A percentile compares a stretch with the other conserved stretches of the same genome.
These are phyloP conservation scores for Salix viminalis DNA, from an alignment of 345 rosid species.

Conservation along the genomic window DNA sequence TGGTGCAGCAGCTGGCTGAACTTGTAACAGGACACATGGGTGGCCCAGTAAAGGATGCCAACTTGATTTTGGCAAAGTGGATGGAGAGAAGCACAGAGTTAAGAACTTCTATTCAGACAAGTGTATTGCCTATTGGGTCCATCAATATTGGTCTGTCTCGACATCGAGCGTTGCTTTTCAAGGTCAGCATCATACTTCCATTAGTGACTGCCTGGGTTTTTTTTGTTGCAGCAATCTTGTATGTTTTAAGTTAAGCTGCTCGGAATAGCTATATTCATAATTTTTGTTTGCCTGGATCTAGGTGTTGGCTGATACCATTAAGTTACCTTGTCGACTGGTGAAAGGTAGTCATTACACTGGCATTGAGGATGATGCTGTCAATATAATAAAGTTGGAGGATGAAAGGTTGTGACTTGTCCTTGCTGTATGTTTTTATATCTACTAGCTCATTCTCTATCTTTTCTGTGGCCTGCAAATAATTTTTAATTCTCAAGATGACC, in stretches of 20 bases:
- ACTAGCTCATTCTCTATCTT: not conserved
- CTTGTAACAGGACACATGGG: slow-evolving; percentile 97
- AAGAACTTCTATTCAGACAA: slow-evolving; percentile 69
- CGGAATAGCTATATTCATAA: slow-evolving; percentile 2
- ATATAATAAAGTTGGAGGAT: slow-evolving; percentile 78
- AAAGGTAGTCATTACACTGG: slow-evolving; percentile 99
- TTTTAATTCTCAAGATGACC: not conserved
- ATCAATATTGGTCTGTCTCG: slow-evolving; percentile 81
- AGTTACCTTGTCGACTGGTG: slow-evolving; percentile 85
- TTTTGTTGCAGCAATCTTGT: not conserved
- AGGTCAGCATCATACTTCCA: slow-evolving; percentile 47
- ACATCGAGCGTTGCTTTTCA: slow-evolving; percentile 97
- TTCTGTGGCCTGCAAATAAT: not conserved
- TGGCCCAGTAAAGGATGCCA: slow-evolving; percentile 92
- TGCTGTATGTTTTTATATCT: slow-evolving; percentile 1
- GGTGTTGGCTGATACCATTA: slow-evolving; percentile 86
- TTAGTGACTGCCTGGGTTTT: not conserved
- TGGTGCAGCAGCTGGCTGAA: slow-evolving; percentile 87
- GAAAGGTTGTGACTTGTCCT: slow-evolving; percentile 62
- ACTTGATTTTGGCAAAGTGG: slow-evolving; percentile 73
- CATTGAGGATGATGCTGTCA: slow-evolving; percentile 94
- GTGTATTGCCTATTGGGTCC: slow-evolving; percentile 86
- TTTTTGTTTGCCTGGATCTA: slow-evolving; percentile 37
- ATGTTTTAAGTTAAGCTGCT: not conserved
- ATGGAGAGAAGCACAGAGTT: slow-evolving; percentile 76